A percentile compares a stretch with the other conserved stretches of the same genome.
Conservation (phyloP, 2,329 filamentous ascomycete species). For the Lithohypha guttulata region DNA sequence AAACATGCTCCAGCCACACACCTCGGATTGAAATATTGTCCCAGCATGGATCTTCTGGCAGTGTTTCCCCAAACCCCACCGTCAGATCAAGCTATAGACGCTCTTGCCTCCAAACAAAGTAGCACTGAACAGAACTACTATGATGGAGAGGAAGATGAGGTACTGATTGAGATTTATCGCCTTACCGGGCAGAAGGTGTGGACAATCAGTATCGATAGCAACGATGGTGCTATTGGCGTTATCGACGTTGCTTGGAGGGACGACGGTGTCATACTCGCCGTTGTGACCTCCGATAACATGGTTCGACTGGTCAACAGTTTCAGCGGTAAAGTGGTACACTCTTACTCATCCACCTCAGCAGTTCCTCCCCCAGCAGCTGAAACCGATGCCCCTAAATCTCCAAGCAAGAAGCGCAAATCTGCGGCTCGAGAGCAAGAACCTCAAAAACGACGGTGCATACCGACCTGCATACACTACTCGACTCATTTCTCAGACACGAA, state of each 20-base stretch:
- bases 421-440: background rate
- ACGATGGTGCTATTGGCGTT: constrained; percentile 10
- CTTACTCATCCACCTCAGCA: constrained; percentile 22
- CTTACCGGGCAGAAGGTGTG: constrained; percentile 64
- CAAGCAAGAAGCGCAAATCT: constrained; percentile 5
- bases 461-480: constrained; percentile 2
- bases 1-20: background rate
- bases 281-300: constrained; percentile 72
- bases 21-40: constrained; percentile 47
- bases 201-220: constrained; percentile 32
- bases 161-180: constrained; percentile 62
- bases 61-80: constrained; percentile 28
- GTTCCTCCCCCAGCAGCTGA: constrained; percentile 45
- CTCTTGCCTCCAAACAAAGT: background rate
- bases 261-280: constrained; percentile 65
- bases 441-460: constrained; percentile 10
- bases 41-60: constrained; percentile 72
- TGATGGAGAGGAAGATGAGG: constrained; percentile 38
- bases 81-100: background rate
- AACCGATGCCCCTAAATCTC: constrained; percentile 25
- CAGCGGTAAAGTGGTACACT: constrained; percentile 67
- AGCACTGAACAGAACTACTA: constrained; percentile 44
- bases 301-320: constrained; percentile 69
- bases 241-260: constrained; percentile 50
- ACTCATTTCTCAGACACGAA: constrained; percentile 5